A percentile compares a stretch with the other conserved stretches of the same genome.
Conservation (phyloP, 1,139 yeast species). For the Wickerhamomyces sp. region DNA sequence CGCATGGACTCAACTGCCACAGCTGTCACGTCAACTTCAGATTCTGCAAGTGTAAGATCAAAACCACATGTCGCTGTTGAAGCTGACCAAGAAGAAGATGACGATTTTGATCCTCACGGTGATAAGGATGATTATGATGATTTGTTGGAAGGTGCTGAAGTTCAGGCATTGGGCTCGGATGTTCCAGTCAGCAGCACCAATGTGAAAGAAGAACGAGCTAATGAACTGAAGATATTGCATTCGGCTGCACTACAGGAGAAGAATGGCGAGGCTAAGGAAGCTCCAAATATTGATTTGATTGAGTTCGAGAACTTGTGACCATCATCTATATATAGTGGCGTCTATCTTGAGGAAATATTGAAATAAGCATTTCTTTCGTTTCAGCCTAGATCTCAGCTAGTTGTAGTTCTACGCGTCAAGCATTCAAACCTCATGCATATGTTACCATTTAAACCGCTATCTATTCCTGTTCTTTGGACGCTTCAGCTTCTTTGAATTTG, state of each 20-base stretch:
- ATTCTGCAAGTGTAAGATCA: constrained; percentile 6
- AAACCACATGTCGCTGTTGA: constrained; percentile 6
- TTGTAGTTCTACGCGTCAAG: too few relatives aligned
- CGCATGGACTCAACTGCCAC: constrained; percentile 60
- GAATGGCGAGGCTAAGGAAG: constrained; percentile 1
- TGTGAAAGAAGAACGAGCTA: constrained; percentile 11
- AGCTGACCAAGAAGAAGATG: constrained; percentile 38
- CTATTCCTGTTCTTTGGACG: not conserved
- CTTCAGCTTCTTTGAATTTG: constrained; percentile 27
- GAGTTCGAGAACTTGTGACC: constrained; percentile 19
- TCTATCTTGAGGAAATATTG: too few relatives aligned
- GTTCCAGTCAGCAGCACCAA: constrained; percentile 15
- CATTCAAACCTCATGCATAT: too few relatives aligned
- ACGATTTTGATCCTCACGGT: constrained; percentile 41
- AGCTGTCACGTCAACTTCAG: constrained; percentile 10
- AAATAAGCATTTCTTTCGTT: too few relatives aligned
- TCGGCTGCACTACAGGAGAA: constrained; percentile 13
- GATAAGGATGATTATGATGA: constrained; percentile 44
- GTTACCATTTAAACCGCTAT: too few relatives aligned
- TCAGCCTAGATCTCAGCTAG: too few relatives aligned
- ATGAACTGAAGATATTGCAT: constrained; percentile 21
- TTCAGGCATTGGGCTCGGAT: constrained; percentile 31
- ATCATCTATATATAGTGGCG: not conserved
- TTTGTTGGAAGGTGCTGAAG: constrained; percentile 40
- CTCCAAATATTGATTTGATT: constrained; percentile 11